These are phyloP conservation scores for Cucurbita maxima DNA, from an alignment of 306 rosid genomes.

Conservation along the genomic window DNA sequence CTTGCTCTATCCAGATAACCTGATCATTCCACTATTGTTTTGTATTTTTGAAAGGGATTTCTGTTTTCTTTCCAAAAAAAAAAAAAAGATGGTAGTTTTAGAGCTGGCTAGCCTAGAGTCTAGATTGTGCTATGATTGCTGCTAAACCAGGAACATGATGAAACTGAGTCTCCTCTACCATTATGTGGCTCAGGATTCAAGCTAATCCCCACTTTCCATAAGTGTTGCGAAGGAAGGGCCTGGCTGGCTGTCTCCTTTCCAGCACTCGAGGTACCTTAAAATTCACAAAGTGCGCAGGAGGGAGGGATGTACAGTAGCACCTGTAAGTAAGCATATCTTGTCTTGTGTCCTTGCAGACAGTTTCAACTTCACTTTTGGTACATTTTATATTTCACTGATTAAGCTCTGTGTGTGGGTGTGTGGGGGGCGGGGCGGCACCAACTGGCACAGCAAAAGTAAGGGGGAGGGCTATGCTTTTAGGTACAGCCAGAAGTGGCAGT, in stretches of 20 bases:
- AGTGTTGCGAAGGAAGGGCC: slow-evolving; percentile 1
- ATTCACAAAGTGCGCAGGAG: slow-evolving; percentile 1
- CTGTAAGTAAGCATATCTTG: slow-evolving; percentile 13
- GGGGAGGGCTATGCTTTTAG: not conserved
- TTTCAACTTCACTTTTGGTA: slow-evolving; percentile 8
- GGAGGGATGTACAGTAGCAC: not conserved
- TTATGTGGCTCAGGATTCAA: not conserved
- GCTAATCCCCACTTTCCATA: not conserved
- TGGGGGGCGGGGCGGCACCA: slow-evolving; percentile 1
- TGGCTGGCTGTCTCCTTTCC: not conserved
- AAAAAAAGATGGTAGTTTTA: not conserved
- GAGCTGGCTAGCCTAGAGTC: not conserved
- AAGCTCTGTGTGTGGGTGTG: no score
- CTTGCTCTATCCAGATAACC: not conserved
- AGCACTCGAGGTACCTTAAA: slow-evolving; percentile 17
- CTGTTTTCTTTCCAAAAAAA: not conserved
- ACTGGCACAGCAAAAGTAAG: not conserved
- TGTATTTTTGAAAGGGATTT: not conserved
- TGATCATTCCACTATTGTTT: not conserved
- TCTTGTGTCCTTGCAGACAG: slow-evolving; percentile 12
- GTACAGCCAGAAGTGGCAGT: slow-evolving; percentile 11
- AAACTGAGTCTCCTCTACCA: not conserved
- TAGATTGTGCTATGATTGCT: not conserved
- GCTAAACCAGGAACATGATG: not conserved
- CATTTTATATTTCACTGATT: not conserved